These are phyloP conservation scores for Amanita subjunquillea DNA, from an alignment of 768 basidiomycete genomes.

Conservation along the genomic window DNA sequence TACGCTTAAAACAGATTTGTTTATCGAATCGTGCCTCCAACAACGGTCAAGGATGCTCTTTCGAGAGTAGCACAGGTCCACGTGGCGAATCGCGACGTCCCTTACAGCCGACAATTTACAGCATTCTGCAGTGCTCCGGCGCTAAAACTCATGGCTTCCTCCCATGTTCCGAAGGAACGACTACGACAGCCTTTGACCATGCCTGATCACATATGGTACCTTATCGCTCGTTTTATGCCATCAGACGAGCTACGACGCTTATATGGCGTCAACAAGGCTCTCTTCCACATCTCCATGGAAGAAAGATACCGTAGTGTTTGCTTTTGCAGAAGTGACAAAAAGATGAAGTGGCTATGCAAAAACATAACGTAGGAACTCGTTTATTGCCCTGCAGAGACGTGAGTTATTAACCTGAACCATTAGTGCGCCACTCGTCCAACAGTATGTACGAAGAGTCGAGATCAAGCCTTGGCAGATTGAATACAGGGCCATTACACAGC, in stretches of 20 bases:
- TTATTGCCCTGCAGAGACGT: neutral
- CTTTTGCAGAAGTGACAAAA: constrained; percentile 12
- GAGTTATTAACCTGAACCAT: neutral
- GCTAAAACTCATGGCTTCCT: neutral
- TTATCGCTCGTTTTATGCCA: constrained; percentile 13
- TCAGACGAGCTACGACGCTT: constrained; percentile 9
- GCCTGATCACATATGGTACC: constrained; percentile 15
- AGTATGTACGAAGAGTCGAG: constrained; percentile 22
- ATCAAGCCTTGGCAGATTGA: constrained; percentile 32
- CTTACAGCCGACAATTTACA: neutral
- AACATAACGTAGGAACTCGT: constrained; percentile 12
- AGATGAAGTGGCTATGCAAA: constrained; percentile 14
- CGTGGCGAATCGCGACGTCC: neutral
- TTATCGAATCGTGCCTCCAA: neutral
- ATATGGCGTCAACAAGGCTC: constrained; percentile 13
- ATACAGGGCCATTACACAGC: constrained; percentile 19
- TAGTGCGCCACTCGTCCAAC: constrained; percentile 18
- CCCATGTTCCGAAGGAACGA: neutral
- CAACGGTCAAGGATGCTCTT: neutral
- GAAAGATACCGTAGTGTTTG: constrained; percentile 13
- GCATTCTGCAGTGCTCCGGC: neutral
- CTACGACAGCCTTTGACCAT: neutral
- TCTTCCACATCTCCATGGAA: constrained; percentile 12
- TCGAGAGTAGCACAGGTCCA: neutral
- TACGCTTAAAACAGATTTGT: neutral